These are phyloP conservation scores for Entophlyctis helioformis DNA, from an alignment of 192 early-diverging fungal species.

Conservation along the genomic window DNA sequence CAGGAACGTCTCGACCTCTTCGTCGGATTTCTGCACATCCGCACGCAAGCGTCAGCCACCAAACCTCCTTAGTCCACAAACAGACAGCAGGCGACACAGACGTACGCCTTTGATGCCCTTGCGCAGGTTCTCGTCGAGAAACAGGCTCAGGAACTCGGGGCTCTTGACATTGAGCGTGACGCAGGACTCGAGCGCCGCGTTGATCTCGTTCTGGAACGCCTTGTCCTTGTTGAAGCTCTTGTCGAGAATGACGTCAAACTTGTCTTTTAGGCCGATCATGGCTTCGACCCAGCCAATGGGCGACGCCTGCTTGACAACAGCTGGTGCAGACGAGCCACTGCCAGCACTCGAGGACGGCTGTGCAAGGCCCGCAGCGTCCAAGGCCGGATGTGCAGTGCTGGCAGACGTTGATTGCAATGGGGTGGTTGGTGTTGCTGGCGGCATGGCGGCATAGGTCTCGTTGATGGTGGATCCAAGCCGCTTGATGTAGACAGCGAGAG, in stretches of 20 bases:
- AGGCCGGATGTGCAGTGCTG: too few species aligned
- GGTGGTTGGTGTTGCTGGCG: conserved; percentile 1
- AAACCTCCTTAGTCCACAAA: not conserved
- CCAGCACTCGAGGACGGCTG: too few species aligned
- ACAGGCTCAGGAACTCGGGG: conserved; percentile 83
- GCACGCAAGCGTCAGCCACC: not conserved
- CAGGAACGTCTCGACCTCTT: conserved; percentile 45
- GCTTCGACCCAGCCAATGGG: conserved; percentile 74
- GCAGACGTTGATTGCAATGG: too few species aligned
- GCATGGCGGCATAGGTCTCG: conserved; percentile 1
- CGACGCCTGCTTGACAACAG: conserved; percentile 2
- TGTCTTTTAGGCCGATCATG: conserved; percentile 63
- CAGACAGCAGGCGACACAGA: conserved; percentile 41
- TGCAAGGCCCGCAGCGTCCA: too few species aligned
- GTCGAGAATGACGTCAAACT: conserved; percentile 61
- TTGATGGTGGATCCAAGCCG: conserved; percentile 31
- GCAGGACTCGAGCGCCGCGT: conserved; percentile 66
- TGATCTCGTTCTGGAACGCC: conserved; percentile 68
- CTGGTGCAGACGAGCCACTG: too few species aligned
- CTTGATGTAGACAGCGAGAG: conserved; percentile 49
- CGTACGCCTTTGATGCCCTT: conserved; percentile 78
- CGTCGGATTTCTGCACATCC: conserved; percentile 33
- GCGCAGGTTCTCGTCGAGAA: conserved; percentile 87
- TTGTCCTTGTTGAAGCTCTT: conserved; percentile 54
- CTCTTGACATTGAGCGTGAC: conserved; percentile 69